phyloP scores from a whole-genome alignment of 1,139 yeast genomes.

The Saccharomyces hybrid region DNA sequence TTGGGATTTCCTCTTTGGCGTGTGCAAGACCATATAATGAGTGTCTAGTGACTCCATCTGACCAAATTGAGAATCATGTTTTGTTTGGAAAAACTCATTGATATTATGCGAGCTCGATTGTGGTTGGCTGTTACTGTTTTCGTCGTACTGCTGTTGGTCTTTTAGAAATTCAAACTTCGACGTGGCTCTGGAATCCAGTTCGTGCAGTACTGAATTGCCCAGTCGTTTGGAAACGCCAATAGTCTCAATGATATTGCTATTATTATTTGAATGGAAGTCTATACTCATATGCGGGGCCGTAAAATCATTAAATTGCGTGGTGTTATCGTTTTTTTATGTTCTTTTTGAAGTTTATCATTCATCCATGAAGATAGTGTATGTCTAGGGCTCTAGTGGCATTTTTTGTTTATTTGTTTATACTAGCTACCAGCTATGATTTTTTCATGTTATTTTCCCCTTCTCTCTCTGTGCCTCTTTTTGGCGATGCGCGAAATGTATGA shows the following conservation, averaged over 20 bases:
- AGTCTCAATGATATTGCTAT: conserved; percentile 10
- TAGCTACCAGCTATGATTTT: not conserved
- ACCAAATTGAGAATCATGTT: conserved; percentile 25
- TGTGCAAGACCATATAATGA: conserved; percentile 27
- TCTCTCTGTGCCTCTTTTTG: not conserved
- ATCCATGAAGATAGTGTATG: not conserved
- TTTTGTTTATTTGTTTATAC: not conserved
- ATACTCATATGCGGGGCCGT: not conserved
- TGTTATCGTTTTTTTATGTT: not conserved
- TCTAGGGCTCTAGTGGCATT: not conserved
- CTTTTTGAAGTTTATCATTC: not conserved
- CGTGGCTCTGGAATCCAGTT: conserved; percentile 30
- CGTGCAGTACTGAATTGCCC: conserved; percentile 30
- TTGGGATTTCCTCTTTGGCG: conserved; percentile 10
- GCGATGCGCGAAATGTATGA: not conserved
- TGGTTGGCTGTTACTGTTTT: conserved; percentile 1
- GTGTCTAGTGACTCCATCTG: conserved; percentile 31
- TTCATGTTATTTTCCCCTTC: not conserved
- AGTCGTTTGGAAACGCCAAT: conserved; percentile 28
- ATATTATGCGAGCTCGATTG: not conserved
- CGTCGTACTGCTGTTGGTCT: conserved; percentile 14
- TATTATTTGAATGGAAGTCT: not conserved
- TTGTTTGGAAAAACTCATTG: conserved; percentile 10
- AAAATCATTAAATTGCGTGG: not conserved
- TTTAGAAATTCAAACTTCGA: conserved; percentile 13